These are phyloP conservation scores for Globisporangium irregulare DNA, from an alignment of 352 stramenopile genomes.

Conservation along the genomic window DNA sequence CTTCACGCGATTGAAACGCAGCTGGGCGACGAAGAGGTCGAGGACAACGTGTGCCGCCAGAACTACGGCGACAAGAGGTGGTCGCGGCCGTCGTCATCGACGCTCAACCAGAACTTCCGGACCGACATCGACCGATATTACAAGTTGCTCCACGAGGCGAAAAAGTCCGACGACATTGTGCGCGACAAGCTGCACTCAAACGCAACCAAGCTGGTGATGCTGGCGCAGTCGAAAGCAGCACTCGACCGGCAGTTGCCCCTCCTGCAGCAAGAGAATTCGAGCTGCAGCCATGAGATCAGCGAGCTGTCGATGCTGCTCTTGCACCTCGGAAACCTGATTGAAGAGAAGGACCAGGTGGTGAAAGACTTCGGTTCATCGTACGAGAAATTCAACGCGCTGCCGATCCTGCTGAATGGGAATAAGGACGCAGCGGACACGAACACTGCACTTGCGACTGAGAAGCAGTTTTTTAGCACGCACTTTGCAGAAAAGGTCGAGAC, in stretches of 20 bases:
- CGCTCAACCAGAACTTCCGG: constrained; percentile 56
- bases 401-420: constrained; percentile 36
- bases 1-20: constrained; percentile 50
- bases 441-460: constrained; percentile 43
- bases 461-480: constrained; percentile 58
- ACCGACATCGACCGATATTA: constrained; percentile 73
- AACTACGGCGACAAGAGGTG: constrained; percentile 66
- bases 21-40: constrained; percentile 54
- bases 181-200: constrained; percentile 41
- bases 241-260: constrained; percentile 55
- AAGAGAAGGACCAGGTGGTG: constrained; percentile 63
- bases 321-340: constrained; percentile 43
- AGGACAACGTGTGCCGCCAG: constrained; percentile 64
- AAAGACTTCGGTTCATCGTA: constrained; percentile 45
- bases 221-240: constrained; percentile 47
- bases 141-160: constrained; percentile 66
- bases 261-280: constrained; percentile 46
- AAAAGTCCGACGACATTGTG: constrained; percentile 65
- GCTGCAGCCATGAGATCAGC: constrained; percentile 51
- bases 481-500: constrained; percentile 52
- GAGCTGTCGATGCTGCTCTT: constrained; percentile 48
- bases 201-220: constrained; percentile 30
- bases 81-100: constrained; percentile 45
- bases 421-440: constrained; percentile 26
- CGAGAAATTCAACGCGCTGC: constrained; percentile 61